Evolutionary conservation across 2,329 filamentous ascomycete genomes (phyloP).

Genomic region (Alternaria sp.): DNA sequence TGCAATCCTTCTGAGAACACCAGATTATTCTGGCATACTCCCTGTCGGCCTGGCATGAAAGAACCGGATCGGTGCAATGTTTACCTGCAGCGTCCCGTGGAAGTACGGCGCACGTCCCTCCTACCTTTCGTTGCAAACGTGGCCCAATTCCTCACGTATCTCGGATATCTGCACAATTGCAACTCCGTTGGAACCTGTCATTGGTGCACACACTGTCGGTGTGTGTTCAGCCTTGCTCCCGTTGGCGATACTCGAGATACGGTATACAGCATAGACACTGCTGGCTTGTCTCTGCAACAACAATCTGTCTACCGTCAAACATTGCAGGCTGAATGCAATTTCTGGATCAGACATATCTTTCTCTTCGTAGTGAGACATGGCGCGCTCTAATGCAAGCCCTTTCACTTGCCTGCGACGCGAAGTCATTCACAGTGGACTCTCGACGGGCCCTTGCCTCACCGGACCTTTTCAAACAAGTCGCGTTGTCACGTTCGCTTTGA

Average conservation of each 20-base stretch:
- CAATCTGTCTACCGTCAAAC: background rate
- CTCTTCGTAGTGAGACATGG: conserved; percentile 11
- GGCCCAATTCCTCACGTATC: conserved; percentile 27
- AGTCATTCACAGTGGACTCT: conserved; percentile 13
- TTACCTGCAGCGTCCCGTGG: conserved; percentile 40
- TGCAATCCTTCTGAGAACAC: conserved; percentile 8
- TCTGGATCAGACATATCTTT: background rate
- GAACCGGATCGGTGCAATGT: conserved; percentile 34
- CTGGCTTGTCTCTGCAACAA: background rate
- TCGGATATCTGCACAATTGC: conserved; percentile 22
- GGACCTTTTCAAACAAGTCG: conserved; percentile 26
- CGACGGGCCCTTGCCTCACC: conserved; percentile 27
- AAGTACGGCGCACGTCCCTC: conserved; percentile 39
- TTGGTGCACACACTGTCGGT: conserved; percentile 26
- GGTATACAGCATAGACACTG: conserved; percentile 2
- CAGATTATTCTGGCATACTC: conserved; percentile 17
- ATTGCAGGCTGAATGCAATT: background rate
- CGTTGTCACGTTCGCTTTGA: conserved; percentile 10
- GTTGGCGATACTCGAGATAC: conserved; percentile 34
- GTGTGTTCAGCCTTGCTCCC: conserved; percentile 17
- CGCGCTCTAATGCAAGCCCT: conserved; percentile 18
- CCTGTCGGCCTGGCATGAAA: conserved; percentile 22
- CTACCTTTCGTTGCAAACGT: conserved; percentile 42
- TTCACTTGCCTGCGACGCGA: conserved; percentile 10
- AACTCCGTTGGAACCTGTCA: conserved; percentile 8